These are phyloP conservation scores for Rhodotorula sp. DNA, from an alignment of 1,284 basidiomycete genomes.

Conservation along the genomic window DNA sequence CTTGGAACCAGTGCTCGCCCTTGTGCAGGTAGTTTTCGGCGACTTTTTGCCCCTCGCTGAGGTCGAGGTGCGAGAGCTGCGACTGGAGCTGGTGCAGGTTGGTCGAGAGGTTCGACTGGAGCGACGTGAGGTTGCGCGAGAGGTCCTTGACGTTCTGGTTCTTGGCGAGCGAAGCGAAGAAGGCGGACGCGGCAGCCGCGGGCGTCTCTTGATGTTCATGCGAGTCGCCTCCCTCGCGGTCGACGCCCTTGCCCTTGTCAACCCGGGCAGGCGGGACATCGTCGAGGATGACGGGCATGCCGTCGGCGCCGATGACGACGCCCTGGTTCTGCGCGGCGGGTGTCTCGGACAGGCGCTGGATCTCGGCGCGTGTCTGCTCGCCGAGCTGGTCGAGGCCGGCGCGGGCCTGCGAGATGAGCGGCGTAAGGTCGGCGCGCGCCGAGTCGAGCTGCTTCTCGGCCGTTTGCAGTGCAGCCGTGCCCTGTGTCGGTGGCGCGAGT, in stretches of 20 bases:
- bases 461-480: slow-evolving; percentile 24
- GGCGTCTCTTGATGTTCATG: slow-evolving; percentile 12
- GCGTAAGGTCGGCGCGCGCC: slow-evolving; percentile 44
- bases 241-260: slow-evolving; percentile 44
- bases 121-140: slow-evolving; percentile 21
- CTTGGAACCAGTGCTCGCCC: slow-evolving; percentile 42
- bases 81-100: slow-evolving; percentile 37
- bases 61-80: slow-evolving; percentile 39
- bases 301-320: slow-evolving; percentile 42
- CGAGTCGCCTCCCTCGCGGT: slow-evolving; percentile 10
- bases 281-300: slow-evolving; percentile 38
- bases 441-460: slow-evolving; percentile 37
- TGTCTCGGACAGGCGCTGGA: slow-evolving; percentile 35
- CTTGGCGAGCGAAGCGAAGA: slow-evolving; percentile 34
- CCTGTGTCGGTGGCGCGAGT: neutral
- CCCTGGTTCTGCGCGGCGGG: slow-evolving; percentile 12
- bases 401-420: slow-evolving; percentile 35
- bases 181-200: slow-evolving; percentile 38
- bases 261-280: neutral
- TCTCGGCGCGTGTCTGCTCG: slow-evolving; percentile 38
- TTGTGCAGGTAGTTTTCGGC: slow-evolving; percentile 43
- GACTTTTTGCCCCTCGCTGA: slow-evolving; percentile 28
- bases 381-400: slow-evolving; percentile 33
- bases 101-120: slow-evolving; percentile 26
- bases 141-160: slow-evolving; percentile 34